These are phyloP conservation scores for Vairimorpha apis DNA, from an alignment of 371 early-diverging fungal species.

Conservation along the genomic window DNA sequence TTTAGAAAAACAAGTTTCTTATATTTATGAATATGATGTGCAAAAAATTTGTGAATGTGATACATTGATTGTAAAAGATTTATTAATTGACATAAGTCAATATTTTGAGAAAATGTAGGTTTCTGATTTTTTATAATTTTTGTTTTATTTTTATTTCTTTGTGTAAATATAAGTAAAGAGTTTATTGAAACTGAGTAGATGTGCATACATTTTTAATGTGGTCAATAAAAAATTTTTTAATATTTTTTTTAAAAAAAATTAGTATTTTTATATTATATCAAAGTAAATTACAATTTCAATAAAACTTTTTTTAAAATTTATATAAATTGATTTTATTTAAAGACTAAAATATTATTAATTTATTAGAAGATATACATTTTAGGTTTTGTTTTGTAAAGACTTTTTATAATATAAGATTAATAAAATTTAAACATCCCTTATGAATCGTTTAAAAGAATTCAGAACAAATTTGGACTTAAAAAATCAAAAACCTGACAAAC, in stretches of 20 bases:
- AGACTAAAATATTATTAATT: background rate
- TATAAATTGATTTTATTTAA: too few relatives aligned
- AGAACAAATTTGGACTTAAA: conserved; percentile 7
- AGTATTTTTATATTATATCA: background rate
- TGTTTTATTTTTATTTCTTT: background rate
- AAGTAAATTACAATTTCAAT: background rate
- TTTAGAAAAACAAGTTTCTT: background rate
- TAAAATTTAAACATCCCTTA: background rate
- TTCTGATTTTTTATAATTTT: background rate
- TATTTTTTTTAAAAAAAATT: background rate
- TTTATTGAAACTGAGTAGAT: background rate
- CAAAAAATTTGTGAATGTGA: background rate
- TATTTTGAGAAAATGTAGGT: too few relatives aligned
- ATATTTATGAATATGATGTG: background rate
- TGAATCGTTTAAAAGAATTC: conserved; percentile 43
- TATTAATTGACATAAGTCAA: background rate
- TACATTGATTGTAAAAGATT: background rate
- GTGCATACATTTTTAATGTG: background rate
- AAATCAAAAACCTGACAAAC: background rate
- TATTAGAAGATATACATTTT: background rate
- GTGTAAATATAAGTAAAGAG: too few relatives aligned
- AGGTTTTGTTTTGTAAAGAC: too few relatives aligned
- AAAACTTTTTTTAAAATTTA: background rate
- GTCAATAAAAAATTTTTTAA: background rate
- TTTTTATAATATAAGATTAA: background rate